Evolutionary conservation across 257 asterid species (phyloP).

Genomic region (Forsythia viridissima): DNA sequence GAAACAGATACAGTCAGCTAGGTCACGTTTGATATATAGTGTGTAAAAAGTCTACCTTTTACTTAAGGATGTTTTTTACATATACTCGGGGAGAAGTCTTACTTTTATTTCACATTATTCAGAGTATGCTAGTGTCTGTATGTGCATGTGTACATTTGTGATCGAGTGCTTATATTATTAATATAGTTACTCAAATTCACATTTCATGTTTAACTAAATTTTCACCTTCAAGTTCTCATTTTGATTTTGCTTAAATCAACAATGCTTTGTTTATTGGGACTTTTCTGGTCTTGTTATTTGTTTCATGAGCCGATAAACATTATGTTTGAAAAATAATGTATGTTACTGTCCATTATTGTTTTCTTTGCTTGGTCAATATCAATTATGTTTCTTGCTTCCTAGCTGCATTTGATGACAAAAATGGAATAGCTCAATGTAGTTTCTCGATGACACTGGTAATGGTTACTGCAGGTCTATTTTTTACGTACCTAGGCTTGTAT

Average conservation of each 20-base stretch:
- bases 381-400: not conserved
- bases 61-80: not conserved
- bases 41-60: not conserved
- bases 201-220: too few relatives aligned
- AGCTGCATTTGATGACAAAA: slow-evolving; percentile 4
- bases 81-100: not conserved
- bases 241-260: too few relatives aligned
- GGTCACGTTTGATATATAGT: not conserved
- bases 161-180: too few relatives aligned
- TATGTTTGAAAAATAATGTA: not conserved
- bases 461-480: slow-evolving; percentile 66
- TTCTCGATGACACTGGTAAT: slow-evolving; percentile 8
- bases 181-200: too few relatives aligned
- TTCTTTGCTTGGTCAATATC: not conserved
- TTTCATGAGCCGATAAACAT: too few relatives aligned
- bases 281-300: too few relatives aligned
- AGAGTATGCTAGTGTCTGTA: not conserved
- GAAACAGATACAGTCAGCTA: not conserved
- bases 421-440: not conserved
- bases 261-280: too few relatives aligned
- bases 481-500: slow-evolving; percentile 79
- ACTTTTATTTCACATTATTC: not conserved
- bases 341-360: not conserved
- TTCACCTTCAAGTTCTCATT: too few relatives aligned
- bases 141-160: too few relatives aligned